phyloP scores from a whole-genome alignment of 2,329 filamentous ascomycete species.

The Fusarium keratoplasticum region DNA sequence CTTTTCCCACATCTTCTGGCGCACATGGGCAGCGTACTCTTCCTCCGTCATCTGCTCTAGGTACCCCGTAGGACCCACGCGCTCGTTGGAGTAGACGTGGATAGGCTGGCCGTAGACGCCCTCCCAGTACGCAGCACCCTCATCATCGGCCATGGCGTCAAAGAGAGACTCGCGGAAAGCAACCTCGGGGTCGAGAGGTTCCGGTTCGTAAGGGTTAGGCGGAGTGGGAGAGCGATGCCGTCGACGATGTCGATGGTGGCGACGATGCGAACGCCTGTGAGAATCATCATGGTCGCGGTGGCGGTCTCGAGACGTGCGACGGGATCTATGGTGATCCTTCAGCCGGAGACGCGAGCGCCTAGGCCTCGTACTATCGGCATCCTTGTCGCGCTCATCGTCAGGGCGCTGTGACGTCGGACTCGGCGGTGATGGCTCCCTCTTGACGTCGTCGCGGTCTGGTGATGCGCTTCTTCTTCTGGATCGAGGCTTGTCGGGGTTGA shows the following conservation, averaged over 20 bases:
- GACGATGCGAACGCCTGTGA: constrained; percentile 37
- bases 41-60: constrained; percentile 92
- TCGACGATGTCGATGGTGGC: constrained; percentile 47
- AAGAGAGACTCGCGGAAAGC: constrained; percentile 96
- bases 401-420: constrained; percentile 11
- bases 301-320: constrained; percentile 40
- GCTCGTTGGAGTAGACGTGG: constrained; percentile 75
- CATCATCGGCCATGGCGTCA: constrained; percentile 96
- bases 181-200: constrained; percentile 71
- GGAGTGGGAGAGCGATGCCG: constrained; percentile 59
- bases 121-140: constrained; percentile 96
- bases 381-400: constrained; percentile 23
- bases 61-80: constrained; percentile 60
- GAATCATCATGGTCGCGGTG: constrained; percentile 40
- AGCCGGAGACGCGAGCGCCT: constrained; percentile 50
- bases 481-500: constrained; percentile 49
- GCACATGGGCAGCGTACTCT: constrained; percentile 88
- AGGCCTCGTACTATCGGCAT: constrained; percentile 41
- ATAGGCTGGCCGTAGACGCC: constrained; percentile 96
- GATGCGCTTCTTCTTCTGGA: constrained; percentile 23
- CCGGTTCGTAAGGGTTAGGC: constrained; percentile 59
- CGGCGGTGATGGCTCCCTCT: constrained; percentile 3
- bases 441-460: constrained; percentile 18
- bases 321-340: constrained; percentile 46
- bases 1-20: constrained; percentile 94